Conservation (phyloP, 495 filamentous ascomycete species). For the Annulohypoxylon maeteangense region DNA sequence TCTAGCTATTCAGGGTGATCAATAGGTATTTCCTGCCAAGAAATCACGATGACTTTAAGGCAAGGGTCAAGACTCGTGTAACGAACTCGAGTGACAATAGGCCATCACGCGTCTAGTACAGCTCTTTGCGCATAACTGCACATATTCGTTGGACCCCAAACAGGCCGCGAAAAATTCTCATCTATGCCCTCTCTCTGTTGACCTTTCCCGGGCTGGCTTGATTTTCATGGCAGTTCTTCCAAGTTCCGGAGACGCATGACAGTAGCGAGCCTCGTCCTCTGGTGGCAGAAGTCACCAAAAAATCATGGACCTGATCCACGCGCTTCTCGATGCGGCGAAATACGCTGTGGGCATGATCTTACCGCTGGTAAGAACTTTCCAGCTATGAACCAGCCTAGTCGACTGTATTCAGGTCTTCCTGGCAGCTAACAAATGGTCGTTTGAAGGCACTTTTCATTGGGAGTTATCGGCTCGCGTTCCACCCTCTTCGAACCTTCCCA, state of each 20-base stretch:
- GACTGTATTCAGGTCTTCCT: not conserved
- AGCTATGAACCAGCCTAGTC: not conserved
- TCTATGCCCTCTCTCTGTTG: not conserved
- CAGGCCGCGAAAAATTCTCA: not conserved
- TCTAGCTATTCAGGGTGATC: too few species aligned
- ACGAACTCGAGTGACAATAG: too few species aligned
- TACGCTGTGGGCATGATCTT: not conserved
- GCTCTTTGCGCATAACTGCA: not conserved
- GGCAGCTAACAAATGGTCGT: not conserved
- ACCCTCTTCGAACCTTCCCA: conserved; percentile 69
- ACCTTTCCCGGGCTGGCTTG: not conserved
- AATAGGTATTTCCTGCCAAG: too few species aligned
- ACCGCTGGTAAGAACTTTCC: not conserved
- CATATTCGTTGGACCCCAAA: not conserved
- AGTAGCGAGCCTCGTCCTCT: not conserved
- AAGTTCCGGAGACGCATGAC: not conserved
- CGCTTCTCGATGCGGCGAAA: not conserved
- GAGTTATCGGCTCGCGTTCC: conserved; percentile 63
- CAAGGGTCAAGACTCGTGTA: too few species aligned
- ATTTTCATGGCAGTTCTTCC: not conserved
- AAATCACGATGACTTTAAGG: too few species aligned
- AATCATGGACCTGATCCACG: not conserved
- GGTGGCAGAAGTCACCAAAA: not conserved
- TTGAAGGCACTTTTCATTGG: not conserved
- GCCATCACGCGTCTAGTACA: not conserved